Base-by-base conservation (phyloP, 2,329 filamentous ascomycete genomes). In the Penicillium concentricum region DNA sequence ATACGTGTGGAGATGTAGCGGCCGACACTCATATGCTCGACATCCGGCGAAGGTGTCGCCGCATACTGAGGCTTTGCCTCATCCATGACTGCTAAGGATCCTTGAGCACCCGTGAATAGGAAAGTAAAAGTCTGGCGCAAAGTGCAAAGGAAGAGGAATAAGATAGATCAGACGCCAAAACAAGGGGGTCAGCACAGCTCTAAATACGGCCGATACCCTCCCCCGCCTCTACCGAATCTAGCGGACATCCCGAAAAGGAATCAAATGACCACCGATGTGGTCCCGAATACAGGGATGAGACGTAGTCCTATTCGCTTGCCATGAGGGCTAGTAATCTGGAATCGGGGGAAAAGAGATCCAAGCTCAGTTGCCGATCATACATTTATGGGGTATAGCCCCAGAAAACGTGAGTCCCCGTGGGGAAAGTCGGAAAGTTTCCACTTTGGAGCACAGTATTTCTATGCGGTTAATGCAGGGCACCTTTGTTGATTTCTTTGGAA, bases 1-100 rank as follows among this genome's bases (percentile, higher is more conserved):
- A 85, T 54, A 18, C 84, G 78, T 6, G 83, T 85, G 1, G 76
- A 74, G 15, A 83, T 65, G 65, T 86, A 86, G 56, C 73, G 75
- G 16, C 76, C 74, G 1, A 72, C 66, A 30, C 72, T 63, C 61
- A 69, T 65, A 39, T 65, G 35, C 46, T 67, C 64, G 18, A 66
- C 52, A 43, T 64, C 64, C 13, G 64, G 63, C 45, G 60, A 64
- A 32, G 37, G 37, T 9, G 49, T 38, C 35, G 49, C 44, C 28
- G 24, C 50, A 16, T 48, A 41, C 8, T 53, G 54, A 26, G 54
- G 12, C 16, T 47, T 47, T 24, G 52, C 47, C 18, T 63, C 32
- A 20, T 52, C 56, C 64, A 67, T 67, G 24, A 20, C 51, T 51
- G 51, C 24, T 44, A 26, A 37, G 3, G 12, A 15, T 38, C 16